Base-by-base conservation (phyloP, 164 flowering plant genomes). In the Aristolochia californica region DNA sequence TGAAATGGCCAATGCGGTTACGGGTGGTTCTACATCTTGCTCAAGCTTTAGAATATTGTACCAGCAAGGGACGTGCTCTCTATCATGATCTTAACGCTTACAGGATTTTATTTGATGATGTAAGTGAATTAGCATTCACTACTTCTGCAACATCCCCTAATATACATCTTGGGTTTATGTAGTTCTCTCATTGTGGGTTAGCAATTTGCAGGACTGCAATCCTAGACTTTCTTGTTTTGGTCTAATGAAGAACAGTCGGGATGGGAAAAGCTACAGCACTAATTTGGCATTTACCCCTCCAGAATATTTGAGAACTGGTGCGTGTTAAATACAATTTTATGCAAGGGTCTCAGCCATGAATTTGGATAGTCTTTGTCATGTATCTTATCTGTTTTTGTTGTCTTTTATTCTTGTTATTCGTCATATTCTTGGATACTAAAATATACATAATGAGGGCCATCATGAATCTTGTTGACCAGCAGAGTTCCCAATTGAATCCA, bases 21-120 rank as follows among this genome's bases (percentile, higher is more conserved):
- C 80, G 97, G 72, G 95, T 90, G 54, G 97, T 83, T 61, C 73
- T 87, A 43, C 72, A 87, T 81, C 81, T 90, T 69, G 90, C 93
- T 24, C 85, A 85, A 68, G 97, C 97, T 67, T 67, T 90, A 45
- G 97, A 90, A 51, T 90, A 90, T 65, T 90, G 95, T 66, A 83
- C 87, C 23, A 77, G 75, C 68, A 87, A 82, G 72, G 97, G 85
- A 18, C 90, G 95, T 25, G 84, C 79, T 10, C 83, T 90, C 43
- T 90, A 90, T 70, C 97, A 90, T 70, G 97, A 90, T 68, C 83
- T 90, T 14, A 87, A 90, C 80, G 88, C 97, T 52, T 90, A 87
- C 65, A 76, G 97, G 71, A 63, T 85, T 63, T 69, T 84, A 57
- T 89, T 89, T 72, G 97, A 86, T 72, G 86, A 89, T 65, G 97